Evolutionary conservation across 345 rosid genomes (phyloP).

Genomic region (Aurinia saxatilis): DNA sequence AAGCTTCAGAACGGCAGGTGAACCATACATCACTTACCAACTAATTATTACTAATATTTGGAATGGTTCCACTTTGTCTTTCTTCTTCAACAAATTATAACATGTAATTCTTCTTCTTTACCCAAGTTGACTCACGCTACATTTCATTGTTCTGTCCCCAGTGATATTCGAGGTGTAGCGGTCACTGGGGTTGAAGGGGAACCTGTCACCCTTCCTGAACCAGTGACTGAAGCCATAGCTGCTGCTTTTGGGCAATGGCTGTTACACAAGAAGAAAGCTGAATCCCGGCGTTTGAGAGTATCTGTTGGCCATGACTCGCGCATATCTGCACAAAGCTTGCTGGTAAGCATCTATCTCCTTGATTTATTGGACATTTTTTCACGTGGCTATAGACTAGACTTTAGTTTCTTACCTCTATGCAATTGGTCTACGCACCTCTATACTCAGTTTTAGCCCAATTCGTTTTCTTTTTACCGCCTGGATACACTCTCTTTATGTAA

Average conservation of each 20-base stretch:
- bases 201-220: conserved; percentile 70
- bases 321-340: conserved; percentile 69
- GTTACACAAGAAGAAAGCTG: conserved; percentile 54
- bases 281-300: conserved; percentile 40
- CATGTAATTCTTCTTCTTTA: not conserved
- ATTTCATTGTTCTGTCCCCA: conserved; percentile 15
- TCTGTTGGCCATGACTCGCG: conserved; percentile 98
- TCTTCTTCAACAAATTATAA: not conserved
- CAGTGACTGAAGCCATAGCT: conserved; percentile 87
- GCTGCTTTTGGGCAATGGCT: conserved; percentile 93
- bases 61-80: not conserved
- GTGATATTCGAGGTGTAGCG: conserved; percentile 96
- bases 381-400: not conserved
- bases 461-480: not conserved
- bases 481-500: not conserved
- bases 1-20: conserved; percentile 99
- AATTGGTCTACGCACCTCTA: not conserved
- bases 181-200: conserved; percentile 94
- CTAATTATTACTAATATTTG: not conserved
- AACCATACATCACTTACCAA: not conserved
- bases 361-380: not conserved
- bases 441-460: not conserved
- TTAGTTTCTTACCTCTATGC: not conserved
- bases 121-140: not conserved
- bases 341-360: conserved; percentile 31